Evolutionary conservation across 2,329 filamentous ascomycete genomes (phyloP), one percentile per base, ranked within the genome.

Genomic region (Chaetomiaceae sp.): DNA sequence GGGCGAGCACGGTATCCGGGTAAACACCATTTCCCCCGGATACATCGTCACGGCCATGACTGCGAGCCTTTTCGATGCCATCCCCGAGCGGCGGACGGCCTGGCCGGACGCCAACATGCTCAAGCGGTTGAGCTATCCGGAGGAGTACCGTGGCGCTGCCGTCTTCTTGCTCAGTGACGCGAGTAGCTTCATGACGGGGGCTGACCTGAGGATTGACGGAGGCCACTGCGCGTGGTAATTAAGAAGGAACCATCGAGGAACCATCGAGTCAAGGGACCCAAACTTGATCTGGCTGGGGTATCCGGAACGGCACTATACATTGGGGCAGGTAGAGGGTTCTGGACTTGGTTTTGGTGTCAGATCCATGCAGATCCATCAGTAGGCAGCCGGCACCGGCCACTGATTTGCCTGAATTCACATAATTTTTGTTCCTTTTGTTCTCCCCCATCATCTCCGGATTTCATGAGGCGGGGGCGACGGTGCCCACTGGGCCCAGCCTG

Each of bases 51-150:
- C 87, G 2, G 81, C 85, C 19, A 95, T 96, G 90, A 87, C 92
- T 1, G 81, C 88, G 65, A 78, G 81, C 51, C 78, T 95, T 27
- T 93, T 96, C 62, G 76, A 83, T 57, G 76, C 86, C 56, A 87
- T 81, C 58, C 89, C 89, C 0, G 86, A 90, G 62, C 75, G 79
- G 47, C 71, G 72, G 55, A 68, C 67, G 21, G 78, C 83, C 54
- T 95, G 90, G 90, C 81, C 87, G 14, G 85, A 78, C 60, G 84
- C 92, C 69, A 95, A 95, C 69, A 93, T 95, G 89, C 74, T 95
- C 47, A 82, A 78, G 23, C 77, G 82, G 30, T 72, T 89, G 53
- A 86, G 83, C 62, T 70, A 69, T 19, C 85, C 86, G 0, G 73
- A 82, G 43, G 86, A 90, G 66, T 88, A 86, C 66, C 78, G 84